Base-by-base conservation (phyloP, 1,284 basidiomycete species). In the Mycena citricolor region DNA sequence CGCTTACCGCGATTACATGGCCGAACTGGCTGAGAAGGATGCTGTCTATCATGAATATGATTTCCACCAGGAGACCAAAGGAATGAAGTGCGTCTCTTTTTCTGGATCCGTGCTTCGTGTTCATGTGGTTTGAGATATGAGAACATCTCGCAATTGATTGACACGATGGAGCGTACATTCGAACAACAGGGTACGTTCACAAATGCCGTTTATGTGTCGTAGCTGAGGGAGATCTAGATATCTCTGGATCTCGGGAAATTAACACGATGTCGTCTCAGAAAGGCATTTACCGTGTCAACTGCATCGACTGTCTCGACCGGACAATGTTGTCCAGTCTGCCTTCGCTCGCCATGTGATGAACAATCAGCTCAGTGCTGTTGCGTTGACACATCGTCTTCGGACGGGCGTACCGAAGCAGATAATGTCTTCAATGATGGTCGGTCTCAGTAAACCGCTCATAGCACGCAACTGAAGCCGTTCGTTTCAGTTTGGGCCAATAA, bases 281-380 rank as follows among this genome's bases (percentile, higher is more conserved):
- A 37, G 91, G 91, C 1, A 81, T 87, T 2, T 94, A 89, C 64
- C 80, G 94, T 5, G 75, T 85, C 16, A 94, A 94, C 59, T 98
- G 94, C 61, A 94, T 97, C 45, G 94, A 98, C 62, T 95, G 93
- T 71, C 57, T 89, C 41, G 91, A 94, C 60, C 74, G 94, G 38
- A 97, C 94, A 16, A 97, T n/a, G n/a, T n/a, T n/a, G n/a, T n/a
- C n/a, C n/a, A 95, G 81, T 95, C 91, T 17, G 94, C 94, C 0
- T 88, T 97, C 57, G 90, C 91, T 6, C 77, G 93, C 46, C 77
- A 87, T 61, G 78, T 94, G 20, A 69, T 98, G 45, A 79, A 81
- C 38, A 78, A 77, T 44, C 93, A 97, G 63, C 72, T 95, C 11
- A 81, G 86, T 20, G 89, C 88, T 30, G 75, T 94, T 2, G 93